Base-by-base conservation (phyloP, 2,329 filamentous ascomycete species). In the Aspergillus sp. region DNA sequence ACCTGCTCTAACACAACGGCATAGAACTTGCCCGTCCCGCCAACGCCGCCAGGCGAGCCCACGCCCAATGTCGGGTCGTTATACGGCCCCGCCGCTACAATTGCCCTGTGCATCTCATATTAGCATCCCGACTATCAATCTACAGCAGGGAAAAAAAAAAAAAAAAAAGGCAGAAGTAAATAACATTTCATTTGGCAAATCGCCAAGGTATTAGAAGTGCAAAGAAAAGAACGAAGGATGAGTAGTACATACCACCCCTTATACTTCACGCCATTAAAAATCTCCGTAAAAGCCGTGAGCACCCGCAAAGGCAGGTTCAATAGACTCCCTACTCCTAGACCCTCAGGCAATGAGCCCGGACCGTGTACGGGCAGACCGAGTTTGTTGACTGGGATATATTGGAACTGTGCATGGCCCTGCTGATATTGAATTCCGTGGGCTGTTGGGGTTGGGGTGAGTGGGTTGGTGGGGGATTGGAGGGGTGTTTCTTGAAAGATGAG, bases 401-500 rank as follows among this genome's bases (percentile, higher is more conserved):
- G 43, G 27, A 52, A 57, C 15, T 48, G 55, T 12, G 24, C 23
- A 15, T 37, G 24, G 31, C 17, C 21, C 7, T 54, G 52, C 21
- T 41, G 43, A 14, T 40, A 17, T 14, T 31, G 33, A 15, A 24
- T 33, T 44, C 17, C 8, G 4, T 17, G 31, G 24, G 21, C 31
- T 14, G 45, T 33, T 14, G 45, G 52, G 11, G 23, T 27, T 39
- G 52, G 19, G 12, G 52, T 39, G 31, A 46, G 50, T 68, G 58
- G 23, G 64, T 58, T 57, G 72, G 69, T 4, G 67, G 52, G 4
- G 60, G 47, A 49, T 70, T 71, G 59, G 68, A 69, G 53, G 58
- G 68, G 69, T 47, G 70, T 63, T 58, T 75, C 72, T 60, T 75
- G 71, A 64, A 75, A 74, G 60, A 75, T 71, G 48, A 75, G 65